phyloP scores from a whole-genome alignment of 2,329 filamentous ascomycete genomes.

The Colletotrichum sp. region DNA sequence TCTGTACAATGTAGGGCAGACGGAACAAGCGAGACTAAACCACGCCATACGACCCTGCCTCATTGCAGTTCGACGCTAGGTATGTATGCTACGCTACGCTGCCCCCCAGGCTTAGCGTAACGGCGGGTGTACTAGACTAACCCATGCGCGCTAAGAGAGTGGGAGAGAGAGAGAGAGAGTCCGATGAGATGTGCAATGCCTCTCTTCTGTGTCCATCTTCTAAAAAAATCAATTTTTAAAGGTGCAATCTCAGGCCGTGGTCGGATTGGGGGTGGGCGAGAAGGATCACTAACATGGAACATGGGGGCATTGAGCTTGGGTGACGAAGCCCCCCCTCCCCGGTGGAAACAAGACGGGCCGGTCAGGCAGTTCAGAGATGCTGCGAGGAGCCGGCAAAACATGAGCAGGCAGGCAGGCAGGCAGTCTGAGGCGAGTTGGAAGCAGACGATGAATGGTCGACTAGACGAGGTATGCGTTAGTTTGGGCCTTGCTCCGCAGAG shows the following conservation, averaged over 20 bases:
- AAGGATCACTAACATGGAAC: background rate
- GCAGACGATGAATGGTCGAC: background rate
- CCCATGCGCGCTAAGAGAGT: background rate
- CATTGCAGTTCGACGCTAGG: background rate
- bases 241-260: background rate
- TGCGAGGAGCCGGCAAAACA: background rate
- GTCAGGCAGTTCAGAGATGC: background rate
- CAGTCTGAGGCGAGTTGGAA: background rate
- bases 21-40: background rate
- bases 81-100: background rate
- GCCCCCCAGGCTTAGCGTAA: conserved; percentile 1
- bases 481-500: background rate
- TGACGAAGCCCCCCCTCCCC: background rate
- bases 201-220: background rate
- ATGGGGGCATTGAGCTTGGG: background rate
- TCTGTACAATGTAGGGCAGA: conserved; percentile 6
- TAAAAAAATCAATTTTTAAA: background rate
- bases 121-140: conserved; percentile 8
- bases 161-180: background rate
- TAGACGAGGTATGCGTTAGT: background rate
- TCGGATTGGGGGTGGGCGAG: background rate
- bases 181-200: background rate
- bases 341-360: background rate
- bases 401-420: background rate
- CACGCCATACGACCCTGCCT: background rate